Conservation (phyloP, 768 basidiomycete genomes). For the Leccinum pellstonianum region DNA sequence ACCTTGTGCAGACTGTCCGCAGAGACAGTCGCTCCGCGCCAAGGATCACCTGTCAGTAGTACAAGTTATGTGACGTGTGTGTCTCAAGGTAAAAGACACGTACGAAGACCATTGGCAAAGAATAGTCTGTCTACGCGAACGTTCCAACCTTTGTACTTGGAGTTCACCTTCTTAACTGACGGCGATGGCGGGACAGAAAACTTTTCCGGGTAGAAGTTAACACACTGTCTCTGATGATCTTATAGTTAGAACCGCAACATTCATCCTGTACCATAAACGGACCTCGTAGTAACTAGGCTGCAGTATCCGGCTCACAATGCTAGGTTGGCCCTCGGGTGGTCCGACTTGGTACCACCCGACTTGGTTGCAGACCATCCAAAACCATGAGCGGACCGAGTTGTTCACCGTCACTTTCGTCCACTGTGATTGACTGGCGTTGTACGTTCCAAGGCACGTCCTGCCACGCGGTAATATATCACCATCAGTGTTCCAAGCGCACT, state of each 20-base stretch:
- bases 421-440: conserved; percentile 37
- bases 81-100: conserved; percentile 18
- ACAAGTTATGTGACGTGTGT: not conserved
- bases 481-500: conserved; percentile 21
- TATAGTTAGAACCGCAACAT: not conserved
- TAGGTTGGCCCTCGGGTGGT: conserved; percentile 37
- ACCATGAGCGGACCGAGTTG: conserved; percentile 62
- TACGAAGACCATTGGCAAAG: conserved; percentile 70
- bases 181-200: conserved; percentile 50
- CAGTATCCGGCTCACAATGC: conserved; percentile 35
- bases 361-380: conserved; percentile 75
- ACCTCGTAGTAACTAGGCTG: conserved; percentile 32
- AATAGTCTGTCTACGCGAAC: conserved; percentile 56
- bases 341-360: conserved; percentile 51
- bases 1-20: conserved; percentile 45
- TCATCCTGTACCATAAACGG: not conserved
- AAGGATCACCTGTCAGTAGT: conserved; percentile 61
- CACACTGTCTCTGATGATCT: conserved; percentile 60
- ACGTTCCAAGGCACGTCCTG: conserved; percentile 42
- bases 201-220: conserved; percentile 59
- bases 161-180: conserved; percentile 44
- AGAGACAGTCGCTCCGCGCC: conserved; percentile 69
- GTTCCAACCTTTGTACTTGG: conserved; percentile 61
- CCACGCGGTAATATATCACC: conserved; percentile 28
- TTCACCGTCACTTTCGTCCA: conserved; percentile 58